A percentile compares a stretch with the other conserved stretches of the same genome.
phyloP scores from a whole-genome alignment of 768 basidiomycete genomes.

The Auricularia cornea region DNA sequence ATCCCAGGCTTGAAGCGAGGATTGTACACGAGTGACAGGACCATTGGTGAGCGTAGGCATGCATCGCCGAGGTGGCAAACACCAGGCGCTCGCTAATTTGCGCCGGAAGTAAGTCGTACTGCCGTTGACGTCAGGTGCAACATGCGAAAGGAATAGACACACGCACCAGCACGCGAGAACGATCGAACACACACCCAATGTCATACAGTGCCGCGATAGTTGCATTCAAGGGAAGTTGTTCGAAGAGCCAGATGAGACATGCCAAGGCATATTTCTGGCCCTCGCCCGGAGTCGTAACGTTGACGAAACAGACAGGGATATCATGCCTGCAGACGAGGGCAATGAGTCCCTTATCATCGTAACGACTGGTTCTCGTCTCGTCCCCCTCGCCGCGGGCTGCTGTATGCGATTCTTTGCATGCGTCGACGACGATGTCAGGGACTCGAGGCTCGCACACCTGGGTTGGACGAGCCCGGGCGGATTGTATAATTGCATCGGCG shows the following conservation, averaged over 20 bases:
- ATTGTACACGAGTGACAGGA: slow-evolving; percentile 1
- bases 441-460: slow-evolving; percentile 9
- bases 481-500: no score
- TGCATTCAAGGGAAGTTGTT: not conserved
- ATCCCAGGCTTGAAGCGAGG: not conserved
- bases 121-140: not conserved
- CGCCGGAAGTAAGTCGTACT: not conserved
- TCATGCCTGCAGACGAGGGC: slow-evolving; percentile 31
- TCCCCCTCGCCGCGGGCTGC: not conserved
- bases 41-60: slow-evolving; percentile 4
- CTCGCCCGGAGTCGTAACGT: slow-evolving; percentile 3
- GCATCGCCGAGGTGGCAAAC: not conserved
- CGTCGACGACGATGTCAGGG: slow-evolving; percentile 21
- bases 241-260: no score
- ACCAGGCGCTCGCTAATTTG: not conserved
- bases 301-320: slow-evolving; percentile 17
- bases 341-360: slow-evolving; percentile 31
- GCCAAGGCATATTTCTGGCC: slow-evolving; percentile 1
- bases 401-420: not conserved
- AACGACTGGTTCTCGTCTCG: slow-evolving; percentile 1
- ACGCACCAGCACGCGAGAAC: not conserved
- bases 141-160: not conserved
- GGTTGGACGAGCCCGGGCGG: no score
- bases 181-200: not conserved
- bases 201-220: not conserved